These are phyloP conservation scores for Talaromyces atroroseus DNA, from an alignment of 2,329 filamentous ascomycete species.

Conservation along the genomic window DNA sequence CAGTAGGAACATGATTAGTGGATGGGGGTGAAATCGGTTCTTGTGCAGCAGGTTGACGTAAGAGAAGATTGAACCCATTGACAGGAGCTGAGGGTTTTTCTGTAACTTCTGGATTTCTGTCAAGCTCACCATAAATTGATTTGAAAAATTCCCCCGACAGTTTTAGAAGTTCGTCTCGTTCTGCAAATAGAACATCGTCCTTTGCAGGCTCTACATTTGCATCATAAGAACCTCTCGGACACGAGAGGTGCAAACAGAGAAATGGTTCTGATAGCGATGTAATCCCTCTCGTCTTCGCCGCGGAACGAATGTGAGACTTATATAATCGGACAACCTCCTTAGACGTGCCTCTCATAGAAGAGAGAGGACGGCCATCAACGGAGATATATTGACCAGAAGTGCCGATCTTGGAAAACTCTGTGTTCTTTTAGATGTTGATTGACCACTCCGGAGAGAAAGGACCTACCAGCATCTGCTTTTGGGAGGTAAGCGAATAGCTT, in stretches of 20 bases:
- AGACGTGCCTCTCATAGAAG: slow-evolving; percentile 43
- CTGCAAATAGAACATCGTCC: slow-evolving; percentile 56
- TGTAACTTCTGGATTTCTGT: slow-evolving; percentile 1
- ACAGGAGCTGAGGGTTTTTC: neutral
- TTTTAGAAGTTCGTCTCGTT: slow-evolving; percentile 40
- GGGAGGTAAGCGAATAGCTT: slow-evolving; percentile 48
- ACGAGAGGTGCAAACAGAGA: slow-evolving; percentile 50
- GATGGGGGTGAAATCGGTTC: slow-evolving; percentile 3
- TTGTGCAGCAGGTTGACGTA: slow-evolving; percentile 16
- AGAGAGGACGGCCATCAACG: slow-evolving; percentile 54
- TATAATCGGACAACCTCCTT: slow-evolving; percentile 50
- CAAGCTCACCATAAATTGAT: slow-evolving; percentile 29
- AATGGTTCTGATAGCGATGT: slow-evolving; percentile 48
- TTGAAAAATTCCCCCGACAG: slow-evolving; percentile 43
- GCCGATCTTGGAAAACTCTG: slow-evolving; percentile 34
- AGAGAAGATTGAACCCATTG: slow-evolving; percentile 19
- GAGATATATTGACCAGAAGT: slow-evolving; percentile 48
- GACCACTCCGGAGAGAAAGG: neutral
- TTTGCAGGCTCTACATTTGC: slow-evolving; percentile 60
- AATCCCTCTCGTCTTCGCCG: slow-evolving; percentile 18
- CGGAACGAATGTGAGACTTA: slow-evolving; percentile 45
- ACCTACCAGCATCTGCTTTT: slow-evolving; percentile 35
- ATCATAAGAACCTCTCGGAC: slow-evolving; percentile 53
- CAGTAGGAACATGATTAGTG: neutral
- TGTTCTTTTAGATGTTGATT: slow-evolving; percentile 17